Base-by-base conservation (phyloP, 495 filamentous ascomycete genomes). In the Neurospora pannonica region DNA sequence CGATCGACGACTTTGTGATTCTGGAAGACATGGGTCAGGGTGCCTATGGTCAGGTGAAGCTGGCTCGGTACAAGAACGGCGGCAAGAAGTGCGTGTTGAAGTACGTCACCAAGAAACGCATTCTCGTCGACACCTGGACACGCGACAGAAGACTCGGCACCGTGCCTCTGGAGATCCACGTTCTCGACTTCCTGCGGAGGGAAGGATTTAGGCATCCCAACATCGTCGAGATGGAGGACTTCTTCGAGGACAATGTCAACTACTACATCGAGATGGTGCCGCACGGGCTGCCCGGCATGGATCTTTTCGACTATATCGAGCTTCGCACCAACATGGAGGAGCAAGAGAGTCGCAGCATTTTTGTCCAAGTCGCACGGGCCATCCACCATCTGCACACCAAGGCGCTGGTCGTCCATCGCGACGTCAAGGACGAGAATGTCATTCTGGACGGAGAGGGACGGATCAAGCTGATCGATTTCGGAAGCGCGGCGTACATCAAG, bases 191-290 rank as follows among this genome's bases (percentile, higher is more conserved):
- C 79, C 90, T 99, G 2, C 90, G 94, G 38, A 88, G 92, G 5
- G 94, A 97, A 76, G 95, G 93, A 36, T 85, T 95, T 46, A 91
- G 89, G 77, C 96, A 99, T 79, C 92, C 94, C 34, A 98, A 98
- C 78, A 97, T 99, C 74, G 94, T 99, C 37, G 96, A 98, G 84
- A 98, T 99, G 97, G 90, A 92, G 42, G 95, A 97, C 74, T 99
- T 98, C 83, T 99, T 99, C 80, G 96, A 99, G 81, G 97, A 99
- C 73, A 93, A 97, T 74, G 85, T 94, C 79, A 98, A 99, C 78
- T 99, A 99, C 81, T 98, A 99, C 79, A 99, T 99, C 77, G 97
- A 98, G 79, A 99, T 98, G 96, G 86, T 93, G 7, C 96, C 96
- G 15, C 96, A 99, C 76, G 96, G 96, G 8, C 87, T 98, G 9